Conservation (phyloP, 352 stramenopile genomes). For the Plasmopara viticola region DNA sequence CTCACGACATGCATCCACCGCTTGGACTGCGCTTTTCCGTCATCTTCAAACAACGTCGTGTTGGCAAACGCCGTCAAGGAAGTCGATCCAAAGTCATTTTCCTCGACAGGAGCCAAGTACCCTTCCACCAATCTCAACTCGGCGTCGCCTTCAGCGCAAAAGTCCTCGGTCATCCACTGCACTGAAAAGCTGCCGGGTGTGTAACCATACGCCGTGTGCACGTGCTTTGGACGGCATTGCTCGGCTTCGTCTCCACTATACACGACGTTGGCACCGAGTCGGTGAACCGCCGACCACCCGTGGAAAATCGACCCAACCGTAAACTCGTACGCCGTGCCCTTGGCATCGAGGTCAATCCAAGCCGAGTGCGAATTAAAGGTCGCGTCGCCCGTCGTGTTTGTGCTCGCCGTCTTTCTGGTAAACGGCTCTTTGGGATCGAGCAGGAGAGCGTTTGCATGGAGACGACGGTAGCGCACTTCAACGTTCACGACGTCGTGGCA, state of each 20-base stretch:
- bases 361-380: conserved; percentile 61
- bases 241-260: conserved; percentile 35
- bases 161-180: conserved; percentile 72
- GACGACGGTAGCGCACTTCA: conserved; percentile 42
- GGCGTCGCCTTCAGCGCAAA: conserved; percentile 33
- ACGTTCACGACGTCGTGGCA: conserved; percentile 51
- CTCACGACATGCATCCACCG: conserved; percentile 59
- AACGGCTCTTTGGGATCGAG: conserved; percentile 25
- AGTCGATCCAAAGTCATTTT: conserved; percentile 20
- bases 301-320: conserved; percentile 72
- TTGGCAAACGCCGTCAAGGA: conserved; percentile 35
- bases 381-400: conserved; percentile 34
- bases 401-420: conserved; percentile 30
- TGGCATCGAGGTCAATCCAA: conserved; percentile 33
- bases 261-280: conserved; percentile 42
- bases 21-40: conserved; percentile 39
- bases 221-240: conserved; percentile 63
- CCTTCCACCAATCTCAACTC: conserved; percentile 58
- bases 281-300: conserved; percentile 64
- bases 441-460: conserved; percentile 28
- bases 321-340: conserved; percentile 46
- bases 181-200: conserved; percentile 51
- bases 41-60: conserved; percentile 59
- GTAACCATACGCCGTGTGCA: conserved; percentile 71
- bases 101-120: conserved; percentile 36